phyloP scores from a whole-genome alignment of 1,284 basidiomycete genomes.

The Pholiota adiposa region DNA sequence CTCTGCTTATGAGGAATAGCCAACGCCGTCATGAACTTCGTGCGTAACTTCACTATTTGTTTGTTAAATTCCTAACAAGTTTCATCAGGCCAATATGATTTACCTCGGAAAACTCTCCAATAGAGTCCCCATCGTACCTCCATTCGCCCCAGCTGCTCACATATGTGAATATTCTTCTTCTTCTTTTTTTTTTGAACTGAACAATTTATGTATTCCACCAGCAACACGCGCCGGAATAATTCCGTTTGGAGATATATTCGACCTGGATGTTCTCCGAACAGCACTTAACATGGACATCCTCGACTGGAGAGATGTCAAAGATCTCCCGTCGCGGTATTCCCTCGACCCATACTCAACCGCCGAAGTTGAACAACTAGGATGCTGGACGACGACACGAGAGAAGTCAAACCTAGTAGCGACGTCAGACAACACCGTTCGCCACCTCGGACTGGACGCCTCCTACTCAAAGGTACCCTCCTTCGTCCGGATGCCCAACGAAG shows the following conservation, averaged over 20 bases:
- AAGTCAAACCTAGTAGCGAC: conserved; percentile 20
- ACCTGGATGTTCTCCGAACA: conserved; percentile 34
- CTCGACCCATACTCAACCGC: conserved; percentile 15
- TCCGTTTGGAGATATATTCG: conserved; percentile 43
- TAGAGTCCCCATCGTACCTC: conserved; percentile 44
- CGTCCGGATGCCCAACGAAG: conserved; percentile 21
- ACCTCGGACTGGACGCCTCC: conserved; percentile 34
- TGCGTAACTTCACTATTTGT: background rate
- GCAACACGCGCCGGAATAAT: conserved; percentile 39
- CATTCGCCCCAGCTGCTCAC: conserved; percentile 40
- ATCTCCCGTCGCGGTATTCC: conserved; percentile 23
- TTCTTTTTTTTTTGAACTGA: background rate
- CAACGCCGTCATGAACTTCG: conserved; percentile 18
- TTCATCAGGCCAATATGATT: conserved; percentile 38
- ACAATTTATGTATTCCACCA: conserved; percentile 10
- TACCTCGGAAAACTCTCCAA: conserved; percentile 42
- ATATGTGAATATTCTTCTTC: conserved; percentile 25
- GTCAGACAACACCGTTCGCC: conserved; percentile 22
- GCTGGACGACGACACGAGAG: conserved; percentile 39
- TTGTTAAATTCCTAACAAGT: background rate
- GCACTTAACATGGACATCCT: conserved; percentile 36
- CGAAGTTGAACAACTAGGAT: conserved; percentile 37
- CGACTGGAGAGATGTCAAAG: conserved; percentile 42
- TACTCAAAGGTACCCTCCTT: conserved; percentile 32
- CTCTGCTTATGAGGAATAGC: background rate